Conservation (phyloP, 1,139 yeast genomes). For the Candida neerlandica region DNA sequence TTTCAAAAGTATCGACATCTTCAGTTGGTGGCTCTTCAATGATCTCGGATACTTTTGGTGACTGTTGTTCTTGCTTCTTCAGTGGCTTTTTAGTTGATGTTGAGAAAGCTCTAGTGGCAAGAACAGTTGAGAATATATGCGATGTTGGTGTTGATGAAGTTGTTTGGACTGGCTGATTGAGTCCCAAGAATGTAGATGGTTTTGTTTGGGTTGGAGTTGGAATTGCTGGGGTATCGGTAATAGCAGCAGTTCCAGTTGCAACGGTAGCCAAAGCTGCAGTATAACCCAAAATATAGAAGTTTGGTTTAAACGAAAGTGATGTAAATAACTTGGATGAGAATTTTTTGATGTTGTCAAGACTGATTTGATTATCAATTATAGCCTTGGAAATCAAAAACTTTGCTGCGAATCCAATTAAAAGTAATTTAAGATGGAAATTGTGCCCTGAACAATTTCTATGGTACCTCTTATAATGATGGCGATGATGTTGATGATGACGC, state of each 20-base stretch:
- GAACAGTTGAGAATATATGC: slow-evolving; percentile 9
- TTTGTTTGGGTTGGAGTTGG: neutral
- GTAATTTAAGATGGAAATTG: slow-evolving; percentile 11
- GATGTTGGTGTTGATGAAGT: slow-evolving; percentile 1
- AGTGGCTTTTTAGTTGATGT: slow-evolving; percentile 9
- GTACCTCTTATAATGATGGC: slow-evolving; percentile 5
- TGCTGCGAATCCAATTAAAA: slow-evolving; percentile 15
- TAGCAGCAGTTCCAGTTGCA: neutral
- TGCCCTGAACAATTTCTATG: slow-evolving; percentile 1
- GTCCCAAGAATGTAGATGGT: neutral
- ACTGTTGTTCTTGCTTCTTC: slow-evolving; percentile 4
- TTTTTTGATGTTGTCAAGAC: slow-evolving; percentile 13
- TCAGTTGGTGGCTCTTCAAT: neutral
- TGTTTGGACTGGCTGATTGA: neutral
- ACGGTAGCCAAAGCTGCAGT: slow-evolving; percentile 4
- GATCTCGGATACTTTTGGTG: neutral
- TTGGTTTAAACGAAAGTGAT: slow-evolving; percentile 12
- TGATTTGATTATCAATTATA: slow-evolving; percentile 13
- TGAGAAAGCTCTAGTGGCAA: slow-evolving; percentile 11
- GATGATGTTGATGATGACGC: slow-evolving; percentile 1
- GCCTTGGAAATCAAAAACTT: slow-evolving; percentile 16
- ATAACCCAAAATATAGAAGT: neutral
- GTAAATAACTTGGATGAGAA: slow-evolving; percentile 11
- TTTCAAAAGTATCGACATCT: slow-evolving; percentile 22
- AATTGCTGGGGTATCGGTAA: neutral